A percentile compares a stretch with the other conserved stretches of the same genome.
phyloP scores from a whole-genome alignment of 2,329 filamentous ascomycete species.

The Botryosphaeria dothidea region DNA sequence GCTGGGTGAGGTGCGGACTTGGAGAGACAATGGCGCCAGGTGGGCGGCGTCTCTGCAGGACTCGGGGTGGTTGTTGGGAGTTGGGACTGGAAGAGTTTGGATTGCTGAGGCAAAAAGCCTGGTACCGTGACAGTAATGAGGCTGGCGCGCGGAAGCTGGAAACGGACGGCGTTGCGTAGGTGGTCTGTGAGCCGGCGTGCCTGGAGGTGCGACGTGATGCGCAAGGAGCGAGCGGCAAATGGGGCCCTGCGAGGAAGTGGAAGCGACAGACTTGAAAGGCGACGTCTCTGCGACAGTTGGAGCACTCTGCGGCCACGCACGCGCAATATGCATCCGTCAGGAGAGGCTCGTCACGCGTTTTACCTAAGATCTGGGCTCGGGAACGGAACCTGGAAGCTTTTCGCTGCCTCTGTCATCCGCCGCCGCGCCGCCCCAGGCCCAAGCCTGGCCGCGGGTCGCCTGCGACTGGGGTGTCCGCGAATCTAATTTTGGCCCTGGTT shows the following conservation, averaged over 20 bases:
- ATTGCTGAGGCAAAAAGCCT: neutral
- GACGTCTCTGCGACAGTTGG: constrained; percentile 3
- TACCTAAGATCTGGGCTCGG: neutral
- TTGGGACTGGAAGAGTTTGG: neutral
- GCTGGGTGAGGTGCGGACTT: neutral
- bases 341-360: constrained; percentile 9
- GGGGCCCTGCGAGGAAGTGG: constrained; percentile 13
- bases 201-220: constrained; percentile 17
- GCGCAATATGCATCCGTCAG: constrained; percentile 13
- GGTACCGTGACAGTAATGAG: constrained; percentile 5
- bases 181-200: constrained; percentile 18
- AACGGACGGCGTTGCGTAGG: constrained; percentile 16
- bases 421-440: neutral
- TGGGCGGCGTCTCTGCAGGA: neutral
- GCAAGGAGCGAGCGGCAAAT: constrained; percentile 17
- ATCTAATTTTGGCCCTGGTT: constrained; percentile 8
- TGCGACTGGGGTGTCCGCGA: constrained; percentile 7
- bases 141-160: constrained; percentile 6
- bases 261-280: constrained; percentile 13
- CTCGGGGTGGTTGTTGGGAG: constrained; percentile 2
- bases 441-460: constrained; percentile 8
- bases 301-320: constrained; percentile 12
- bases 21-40: constrained; percentile 8
- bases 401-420: neutral
- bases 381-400: neutral